Evolutionary conservation across 2,329 filamentous ascomycete genomes (phyloP).

Genomic region (Corynespora cassiicola): DNA sequence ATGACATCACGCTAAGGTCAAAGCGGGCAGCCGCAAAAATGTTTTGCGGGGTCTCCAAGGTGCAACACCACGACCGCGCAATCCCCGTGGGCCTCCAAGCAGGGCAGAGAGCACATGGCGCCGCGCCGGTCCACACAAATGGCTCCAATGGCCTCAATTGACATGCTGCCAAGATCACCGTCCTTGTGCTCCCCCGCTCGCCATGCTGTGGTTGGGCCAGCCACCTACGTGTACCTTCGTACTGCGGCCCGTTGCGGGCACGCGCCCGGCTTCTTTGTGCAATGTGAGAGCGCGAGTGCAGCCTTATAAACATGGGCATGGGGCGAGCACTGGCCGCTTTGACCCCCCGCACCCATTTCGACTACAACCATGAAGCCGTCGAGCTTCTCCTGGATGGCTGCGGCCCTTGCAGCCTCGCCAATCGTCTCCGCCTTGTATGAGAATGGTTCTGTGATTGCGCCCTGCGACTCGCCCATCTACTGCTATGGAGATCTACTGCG

Average conservation of each 20-base stretch:
- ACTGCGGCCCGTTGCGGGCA: not conserved
- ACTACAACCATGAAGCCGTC: constrained; percentile 12
- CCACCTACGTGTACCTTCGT: constrained; percentile 1
- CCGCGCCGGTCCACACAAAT: too few species aligned
- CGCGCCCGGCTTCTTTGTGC: constrained; percentile 4
- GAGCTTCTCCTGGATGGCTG: constrained; percentile 17
- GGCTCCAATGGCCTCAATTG: not conserved
- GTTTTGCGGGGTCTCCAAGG: constrained; percentile 1
- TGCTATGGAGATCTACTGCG: constrained; percentile 70
- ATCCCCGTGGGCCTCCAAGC: not conserved
- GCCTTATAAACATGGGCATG: too few species aligned
- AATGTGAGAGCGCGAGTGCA: not conserved
- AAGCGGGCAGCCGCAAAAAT: not conserved
- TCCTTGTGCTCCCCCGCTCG: not conserved
- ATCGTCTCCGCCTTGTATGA: constrained; percentile 58
- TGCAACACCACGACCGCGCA: not conserved
- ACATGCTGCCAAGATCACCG: not conserved
- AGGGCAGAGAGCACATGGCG: not conserved
- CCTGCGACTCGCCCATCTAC: constrained; percentile 72
- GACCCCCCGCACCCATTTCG: too few species aligned
- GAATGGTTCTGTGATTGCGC: constrained; percentile 67
- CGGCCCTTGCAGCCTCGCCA: constrained; percentile 25
- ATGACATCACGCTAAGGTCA: constrained; percentile 5
- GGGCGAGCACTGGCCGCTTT: too few species aligned
- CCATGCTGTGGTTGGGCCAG: not conserved